Evolutionary conservation across 163 green algal genomes (phyloP), one percentile per base, ranked within the genome.

Genomic region (Scenedesmus sp.): DNA sequence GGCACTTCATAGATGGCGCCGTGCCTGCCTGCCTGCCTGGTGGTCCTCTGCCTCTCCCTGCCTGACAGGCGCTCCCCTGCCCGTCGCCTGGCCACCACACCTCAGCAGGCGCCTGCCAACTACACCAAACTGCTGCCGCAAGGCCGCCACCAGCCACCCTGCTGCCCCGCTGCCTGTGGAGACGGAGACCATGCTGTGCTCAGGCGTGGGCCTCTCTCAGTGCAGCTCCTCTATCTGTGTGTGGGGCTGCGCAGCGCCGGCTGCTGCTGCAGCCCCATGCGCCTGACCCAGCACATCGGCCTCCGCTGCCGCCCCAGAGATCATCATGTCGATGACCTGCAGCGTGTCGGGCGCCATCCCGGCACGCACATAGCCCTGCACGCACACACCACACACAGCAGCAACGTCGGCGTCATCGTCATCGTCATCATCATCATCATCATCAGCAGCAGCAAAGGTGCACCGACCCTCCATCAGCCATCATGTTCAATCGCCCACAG

Each of bases 271-370:
- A n/a, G 18, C 73, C 16, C 20, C 40, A 35, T 70, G 80, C 46
- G 30, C 80, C 30, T 86, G 44, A 22, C n/a, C 30, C 81, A 59
- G 20, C 78, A 59, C 24, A 3, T 30, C 20, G 0, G 59, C 83
- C 59, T 88, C 83, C 44, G 42, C 56, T 44, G 24, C 37, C 26
- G 82, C 68, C 68, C 70, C 61, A 4, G 59, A 16, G 1, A 92
- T 65, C 51, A 90, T 86, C 53, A 65, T 61, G 83, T 92, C 89
- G 0, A 92, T n/a, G 24, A 92, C 56, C 53, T 87, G 7, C 7
- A 90, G 53, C 24, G 42, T 90, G 76, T 89, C 81, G 20, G 83
- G 73, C 15, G 56, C 26, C 22, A 92, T n/a, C 20, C 0, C n/a
- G 10, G 72, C 49, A 24, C 89, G 83, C 72, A 87, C 73, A 12